Evolutionary conservation across 164 flowering plant genomes (phyloP).

Genomic region (Dillenia suffruticosa): DNA sequence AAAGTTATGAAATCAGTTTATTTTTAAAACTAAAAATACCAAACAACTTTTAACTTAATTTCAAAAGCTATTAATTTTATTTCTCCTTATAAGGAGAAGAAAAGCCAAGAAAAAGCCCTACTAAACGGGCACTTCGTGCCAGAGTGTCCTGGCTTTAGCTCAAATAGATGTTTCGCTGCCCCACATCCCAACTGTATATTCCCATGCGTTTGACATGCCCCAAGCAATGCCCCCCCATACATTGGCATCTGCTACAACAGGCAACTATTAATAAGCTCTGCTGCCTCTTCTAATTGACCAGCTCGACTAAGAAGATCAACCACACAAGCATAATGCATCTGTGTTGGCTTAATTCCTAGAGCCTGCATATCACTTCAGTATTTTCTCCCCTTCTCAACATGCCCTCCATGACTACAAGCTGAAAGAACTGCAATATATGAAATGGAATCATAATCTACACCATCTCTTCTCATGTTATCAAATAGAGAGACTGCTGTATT

Average conservation of each 20-base stretch:
- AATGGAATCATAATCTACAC: constrained; percentile 24
- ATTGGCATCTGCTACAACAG: constrained; percentile 32
- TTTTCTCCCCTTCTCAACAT: constrained; percentile 29
- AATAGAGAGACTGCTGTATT: constrained; percentile 32
- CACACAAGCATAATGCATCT: constrained; percentile 39
- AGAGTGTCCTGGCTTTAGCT: constrained; percentile 26
- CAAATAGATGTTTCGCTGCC: constrained; percentile 30
- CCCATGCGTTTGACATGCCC: constrained; percentile 38
- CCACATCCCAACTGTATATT: constrained; percentile 31
- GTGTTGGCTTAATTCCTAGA: constrained; percentile 15
- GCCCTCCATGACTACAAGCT: constrained; percentile 52
- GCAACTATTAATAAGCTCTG: constrained; percentile 21
- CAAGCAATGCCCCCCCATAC: constrained; percentile 50
- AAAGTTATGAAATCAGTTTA: too few species aligned
- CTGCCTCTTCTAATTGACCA: constrained; percentile 31
- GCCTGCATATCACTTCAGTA: constrained; percentile 25
- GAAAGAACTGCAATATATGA: constrained; percentile 46
- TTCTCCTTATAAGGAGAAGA: too few species aligned
- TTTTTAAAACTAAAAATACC: too few species aligned
- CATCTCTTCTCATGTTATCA: constrained; percentile 28
- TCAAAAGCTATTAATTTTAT: too few species aligned
- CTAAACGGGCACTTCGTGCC: too few species aligned
- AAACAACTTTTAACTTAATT: too few species aligned
- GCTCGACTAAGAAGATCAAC: constrained; percentile 44
- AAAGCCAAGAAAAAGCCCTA: too few species aligned